Percentiles rank a stretch among this genome's conserved stretches.
phyloP scores from a whole-genome alignment of 2,329 filamentous ascomycete genomes.

The Pseudopithomyces maydicus region DNA sequence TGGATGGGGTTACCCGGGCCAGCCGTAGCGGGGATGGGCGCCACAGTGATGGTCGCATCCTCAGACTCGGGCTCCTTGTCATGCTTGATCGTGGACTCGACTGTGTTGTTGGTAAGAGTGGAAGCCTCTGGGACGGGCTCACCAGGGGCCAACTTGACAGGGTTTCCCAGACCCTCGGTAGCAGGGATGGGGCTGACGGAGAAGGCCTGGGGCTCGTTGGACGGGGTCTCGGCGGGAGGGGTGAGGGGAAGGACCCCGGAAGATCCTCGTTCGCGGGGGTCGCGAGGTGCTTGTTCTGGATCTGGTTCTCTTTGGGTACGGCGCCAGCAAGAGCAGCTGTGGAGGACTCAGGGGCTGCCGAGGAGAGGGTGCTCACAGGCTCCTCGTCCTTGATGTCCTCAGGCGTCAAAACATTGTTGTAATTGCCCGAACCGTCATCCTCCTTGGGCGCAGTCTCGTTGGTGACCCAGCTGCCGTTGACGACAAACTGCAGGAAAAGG shows the following conservation, averaged over 20 bases:
- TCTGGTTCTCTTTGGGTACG: conserved; percentile 62
- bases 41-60: conserved; percentile 57
- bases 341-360: conserved; percentile 71
- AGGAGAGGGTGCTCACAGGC: conserved; percentile 64
- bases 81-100: conserved; percentile 62
- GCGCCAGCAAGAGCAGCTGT: conserved; percentile 72
- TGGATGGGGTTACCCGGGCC: conserved; percentile 77
- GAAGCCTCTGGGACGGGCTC: conserved; percentile 75
- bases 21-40: conserved; percentile 63
- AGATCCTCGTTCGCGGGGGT: conserved; percentile 37
- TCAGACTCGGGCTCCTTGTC: conserved; percentile 33
- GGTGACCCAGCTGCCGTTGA: conserved; percentile 87
- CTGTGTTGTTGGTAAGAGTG: conserved; percentile 69
- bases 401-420: conserved; percentile 88
- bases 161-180: conserved; percentile 69
- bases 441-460: conserved; percentile 83
- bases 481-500: conserved; percentile 73
- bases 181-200: conserved; percentile 64
- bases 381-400: conserved; percentile 66
- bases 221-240: conserved; percentile 64
- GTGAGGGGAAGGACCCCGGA: conserved; percentile 75
- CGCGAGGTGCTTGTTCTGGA: conserved; percentile 19
- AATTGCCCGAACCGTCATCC: conserved; percentile 79
- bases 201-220: conserved; percentile 52
- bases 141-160: conserved; percentile 76